phyloP scores from a whole-genome alignment of 345 rosid species.

The Eucalyptus sp. region DNA sequence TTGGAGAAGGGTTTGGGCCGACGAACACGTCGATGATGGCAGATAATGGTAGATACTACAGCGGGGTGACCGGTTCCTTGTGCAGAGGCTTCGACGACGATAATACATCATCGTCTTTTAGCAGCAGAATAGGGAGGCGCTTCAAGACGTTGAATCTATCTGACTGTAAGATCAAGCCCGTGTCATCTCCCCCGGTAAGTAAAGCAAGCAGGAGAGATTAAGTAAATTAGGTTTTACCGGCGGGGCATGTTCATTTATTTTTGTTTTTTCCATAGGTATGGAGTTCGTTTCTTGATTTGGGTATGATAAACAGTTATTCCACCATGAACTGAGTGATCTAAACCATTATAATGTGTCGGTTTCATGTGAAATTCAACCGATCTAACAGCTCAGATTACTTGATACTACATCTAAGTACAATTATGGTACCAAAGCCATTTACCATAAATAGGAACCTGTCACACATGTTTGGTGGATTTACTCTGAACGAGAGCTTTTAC shows the following conservation, averaged over 20 bases:
- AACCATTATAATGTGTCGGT: neutral
- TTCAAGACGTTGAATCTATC: constrained; percentile 33
- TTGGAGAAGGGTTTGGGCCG: constrained; percentile 7
- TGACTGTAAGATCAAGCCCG: constrained; percentile 36
- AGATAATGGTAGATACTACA: constrained; percentile 7
- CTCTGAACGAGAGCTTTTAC: neutral
- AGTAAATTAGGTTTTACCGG: neutral
- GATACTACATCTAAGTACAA: neutral
- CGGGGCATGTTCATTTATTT: neutral
- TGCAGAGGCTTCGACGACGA: neutral
- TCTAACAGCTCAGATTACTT: neutral
- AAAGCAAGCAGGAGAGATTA: neutral
- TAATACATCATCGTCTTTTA: neutral
- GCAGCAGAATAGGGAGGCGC: constrained; percentile 34
- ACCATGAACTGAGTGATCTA: neutral
- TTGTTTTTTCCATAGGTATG: neutral
- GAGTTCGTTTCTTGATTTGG: neutral
- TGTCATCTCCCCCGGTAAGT: constrained; percentile 32
- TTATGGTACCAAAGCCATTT: neutral
- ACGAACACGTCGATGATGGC: neutral
- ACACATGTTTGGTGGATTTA: neutral
- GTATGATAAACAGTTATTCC: neutral
- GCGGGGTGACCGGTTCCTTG: neutral
- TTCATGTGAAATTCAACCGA: neutral
- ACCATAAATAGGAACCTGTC: neutral